These are phyloP conservation scores for Curvularia lunata DNA, from an alignment of 2,329 filamentous ascomycete species.

Conservation along the genomic window DNA sequence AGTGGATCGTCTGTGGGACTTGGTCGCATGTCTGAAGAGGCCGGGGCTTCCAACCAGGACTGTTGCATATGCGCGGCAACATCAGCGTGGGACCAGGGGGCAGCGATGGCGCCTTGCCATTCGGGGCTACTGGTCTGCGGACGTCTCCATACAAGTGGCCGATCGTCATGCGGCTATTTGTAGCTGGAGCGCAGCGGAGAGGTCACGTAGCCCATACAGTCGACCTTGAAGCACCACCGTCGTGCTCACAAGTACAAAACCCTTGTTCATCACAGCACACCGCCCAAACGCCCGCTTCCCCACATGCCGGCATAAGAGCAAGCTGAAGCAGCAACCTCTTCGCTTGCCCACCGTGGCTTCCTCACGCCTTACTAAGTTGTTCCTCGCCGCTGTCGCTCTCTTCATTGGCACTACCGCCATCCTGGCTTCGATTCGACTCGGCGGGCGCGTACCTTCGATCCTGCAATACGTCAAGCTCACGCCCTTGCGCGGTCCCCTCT, in stretches of 20 bases:
- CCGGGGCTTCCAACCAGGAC: constrained; percentile 8
- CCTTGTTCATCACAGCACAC: constrained; percentile 21
- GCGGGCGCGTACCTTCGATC: constrained; percentile 64
- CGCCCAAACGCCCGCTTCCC: constrained; percentile 13
- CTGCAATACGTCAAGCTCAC: constrained; percentile 61
- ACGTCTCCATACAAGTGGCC: constrained; percentile 6
- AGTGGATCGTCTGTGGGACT: background rate
- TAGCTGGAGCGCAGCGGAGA: constrained; percentile 8
- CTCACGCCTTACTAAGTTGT: constrained; percentile 42
- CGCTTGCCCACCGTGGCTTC: constrained; percentile 16
- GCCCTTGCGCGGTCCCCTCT: constrained; percentile 35
- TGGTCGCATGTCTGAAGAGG: background rate
- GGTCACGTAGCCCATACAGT: constrained; percentile 19
- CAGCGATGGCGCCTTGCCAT: constrained; percentile 14
- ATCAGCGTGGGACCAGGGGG: constrained; percentile 4
- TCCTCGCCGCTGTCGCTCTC: constrained; percentile 62
- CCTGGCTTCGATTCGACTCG: constrained; percentile 69
- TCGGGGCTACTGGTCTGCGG: constrained; percentile 5
- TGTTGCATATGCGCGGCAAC: constrained; percentile 16
- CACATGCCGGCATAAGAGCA: constrained; percentile 20
- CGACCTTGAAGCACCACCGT: background rate
- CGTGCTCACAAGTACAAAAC: constrained; percentile 17
- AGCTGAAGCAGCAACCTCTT: constrained; percentile 1
- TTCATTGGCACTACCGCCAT: constrained; percentile 64
- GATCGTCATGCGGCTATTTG: constrained; percentile 5